Conservation (phyloP, 257 asterid species). For the Vinca minor region DNA sequence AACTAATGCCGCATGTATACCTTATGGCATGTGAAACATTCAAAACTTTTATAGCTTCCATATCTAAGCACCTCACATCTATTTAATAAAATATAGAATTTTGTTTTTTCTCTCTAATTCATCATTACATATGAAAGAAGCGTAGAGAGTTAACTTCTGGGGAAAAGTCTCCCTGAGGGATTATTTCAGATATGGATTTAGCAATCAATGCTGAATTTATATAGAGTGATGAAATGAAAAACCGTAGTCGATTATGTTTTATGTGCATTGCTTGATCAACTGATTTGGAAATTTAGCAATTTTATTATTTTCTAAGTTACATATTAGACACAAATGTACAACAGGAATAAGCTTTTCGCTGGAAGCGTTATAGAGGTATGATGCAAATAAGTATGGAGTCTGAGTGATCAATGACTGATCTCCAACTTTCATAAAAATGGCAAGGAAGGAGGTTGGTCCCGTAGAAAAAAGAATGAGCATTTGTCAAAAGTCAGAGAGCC, state of each 20-base stretch:
- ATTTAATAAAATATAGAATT: background rate
- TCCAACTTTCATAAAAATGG: background rate
- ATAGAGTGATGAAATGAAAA: background rate
- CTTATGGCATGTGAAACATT: background rate
- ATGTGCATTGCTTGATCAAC: background rate
- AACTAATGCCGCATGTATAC: background rate
- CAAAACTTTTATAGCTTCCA: background rate
- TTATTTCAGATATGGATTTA: too few relatives aligned
- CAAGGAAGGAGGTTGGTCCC: background rate
- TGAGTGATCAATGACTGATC: conserved; percentile 1
- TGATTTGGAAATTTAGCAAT: background rate
- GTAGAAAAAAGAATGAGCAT: background rate
- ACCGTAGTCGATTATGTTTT: background rate
- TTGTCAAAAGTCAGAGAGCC: background rate
- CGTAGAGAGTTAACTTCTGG: background rate
- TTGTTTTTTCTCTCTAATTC: background rate
- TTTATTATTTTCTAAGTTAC: background rate
- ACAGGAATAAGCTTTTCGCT: background rate
- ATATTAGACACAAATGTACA: background rate
- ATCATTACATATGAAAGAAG: background rate
- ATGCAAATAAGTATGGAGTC: background rate
- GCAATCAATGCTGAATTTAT: too few relatives aligned
- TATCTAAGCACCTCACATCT: background rate
- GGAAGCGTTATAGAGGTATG: background rate
- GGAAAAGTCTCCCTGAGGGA: background rate